Evolutionary conservation across 805 yeast genomes (phyloP).

Genomic region (Metschnikowia proteae): DNA sequence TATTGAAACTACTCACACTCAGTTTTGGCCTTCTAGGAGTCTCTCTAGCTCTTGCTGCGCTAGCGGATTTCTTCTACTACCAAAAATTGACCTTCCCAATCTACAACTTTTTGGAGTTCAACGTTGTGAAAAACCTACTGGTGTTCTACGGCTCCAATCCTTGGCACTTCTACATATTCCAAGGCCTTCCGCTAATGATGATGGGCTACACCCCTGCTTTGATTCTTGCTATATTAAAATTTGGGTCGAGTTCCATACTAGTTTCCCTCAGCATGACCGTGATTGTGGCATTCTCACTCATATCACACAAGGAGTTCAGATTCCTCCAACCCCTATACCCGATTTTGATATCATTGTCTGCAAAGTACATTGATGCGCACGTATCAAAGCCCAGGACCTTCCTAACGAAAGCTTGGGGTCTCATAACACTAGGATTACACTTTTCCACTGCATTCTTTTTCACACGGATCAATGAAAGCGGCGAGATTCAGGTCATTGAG

Average conservation of each 20-base stretch:
- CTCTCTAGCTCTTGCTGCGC: conserved; percentile 1
- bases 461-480: conserved; percentile 76
- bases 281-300: conserved; percentile 53
- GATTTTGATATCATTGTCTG: conserved; percentile 50
- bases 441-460: conserved; percentile 46
- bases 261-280: conserved; percentile 38
- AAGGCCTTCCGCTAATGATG: conserved; percentile 75
- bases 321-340: conserved; percentile 87
- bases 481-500: conserved; percentile 68
- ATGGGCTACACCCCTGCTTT: conserved; percentile 65
- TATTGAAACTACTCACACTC: conserved; percentile 26
- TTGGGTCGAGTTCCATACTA: conserved; percentile 15
- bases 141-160: conserved; percentile 83
- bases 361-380: conserved; percentile 19
- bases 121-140: conserved; percentile 67
- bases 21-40: neutral
- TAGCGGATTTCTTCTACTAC: conserved; percentile 58
- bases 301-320: conserved; percentile 87
- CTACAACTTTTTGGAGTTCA: conserved; percentile 69
- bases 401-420: neutral
- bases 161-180: conserved; percentile 78
- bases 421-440: conserved; percentile 30
- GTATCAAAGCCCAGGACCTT: neutral
- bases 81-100: conserved; percentile 56
- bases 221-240: conserved; percentile 21